Evolutionary conservation across 352 stramenopile genomes (phyloP).

Genomic region (Phytophthora pistaciae): DNA sequence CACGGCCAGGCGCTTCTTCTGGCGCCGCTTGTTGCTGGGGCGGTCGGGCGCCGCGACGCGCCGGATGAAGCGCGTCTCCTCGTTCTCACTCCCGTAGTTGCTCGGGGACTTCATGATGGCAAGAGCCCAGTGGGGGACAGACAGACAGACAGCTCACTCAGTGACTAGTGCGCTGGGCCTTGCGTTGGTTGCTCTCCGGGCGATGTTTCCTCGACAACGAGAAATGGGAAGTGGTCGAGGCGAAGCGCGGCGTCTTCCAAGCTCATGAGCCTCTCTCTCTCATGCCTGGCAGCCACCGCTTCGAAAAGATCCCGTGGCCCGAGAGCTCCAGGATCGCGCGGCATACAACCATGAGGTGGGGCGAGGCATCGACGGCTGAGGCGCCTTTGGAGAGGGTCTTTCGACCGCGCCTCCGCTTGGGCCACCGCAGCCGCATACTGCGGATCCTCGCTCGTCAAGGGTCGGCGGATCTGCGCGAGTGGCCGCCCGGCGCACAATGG

Average conservation of each 20-base stretch:
- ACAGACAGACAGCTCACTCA: conserved; percentile 13
- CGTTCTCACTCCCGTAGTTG: conserved; percentile 71
- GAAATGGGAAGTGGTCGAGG: conserved; percentile 32
- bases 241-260: neutral
- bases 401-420: neutral
- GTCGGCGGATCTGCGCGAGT: conserved; percentile 18
- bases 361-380: neutral
- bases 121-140: conserved; percentile 6
- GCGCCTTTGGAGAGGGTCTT: conserved; percentile 4
- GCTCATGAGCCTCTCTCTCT: neutral
- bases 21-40: conserved; percentile 44
- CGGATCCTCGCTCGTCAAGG: conserved; percentile 26
- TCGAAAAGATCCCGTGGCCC: neutral
- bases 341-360: conserved; percentile 5
- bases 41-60: conserved; percentile 62
- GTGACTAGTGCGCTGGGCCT: conserved; percentile 21
- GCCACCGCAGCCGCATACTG: conserved; percentile 21
- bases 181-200: conserved; percentile 4
- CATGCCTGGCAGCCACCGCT: conserved; percentile 17
- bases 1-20: conserved; percentile 62
- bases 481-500: conserved; percentile 15
- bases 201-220: conserved; percentile 16
- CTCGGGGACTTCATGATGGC: conserved; percentile 68
- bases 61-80: conserved; percentile 67
- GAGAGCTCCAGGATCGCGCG: neutral